Conservation (phyloP, 768 basidiomycete genomes). For the Boletus sp. region DNA sequence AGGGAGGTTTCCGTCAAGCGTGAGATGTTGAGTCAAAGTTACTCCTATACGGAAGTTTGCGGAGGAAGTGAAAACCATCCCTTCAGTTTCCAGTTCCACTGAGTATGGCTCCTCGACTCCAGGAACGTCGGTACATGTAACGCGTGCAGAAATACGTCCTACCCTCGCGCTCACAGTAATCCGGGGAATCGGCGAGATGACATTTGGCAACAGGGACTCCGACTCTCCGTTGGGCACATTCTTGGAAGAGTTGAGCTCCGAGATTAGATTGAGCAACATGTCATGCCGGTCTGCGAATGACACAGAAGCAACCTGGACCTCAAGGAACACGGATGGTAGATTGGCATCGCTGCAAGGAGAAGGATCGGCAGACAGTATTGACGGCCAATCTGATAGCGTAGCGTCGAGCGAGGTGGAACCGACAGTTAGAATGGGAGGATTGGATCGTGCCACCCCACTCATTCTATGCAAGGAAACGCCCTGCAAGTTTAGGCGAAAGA, state of each 20-base stretch:
- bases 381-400: slow-evolving; percentile 60
- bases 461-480: slow-evolving; percentile 46
- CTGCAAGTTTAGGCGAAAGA: slow-evolving; percentile 43
- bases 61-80: slow-evolving; percentile 42
- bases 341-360: slow-evolving; percentile 49
- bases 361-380: slow-evolving; percentile 39
- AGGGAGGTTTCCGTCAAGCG: slow-evolving; percentile 38
- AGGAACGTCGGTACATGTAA: slow-evolving; percentile 45
- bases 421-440: slow-evolving; percentile 31
- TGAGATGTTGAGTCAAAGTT: slow-evolving; percentile 13
- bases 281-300: slow-evolving; percentile 56
- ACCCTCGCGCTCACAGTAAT: slow-evolving; percentile 47
- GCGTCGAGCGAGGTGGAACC: slow-evolving; percentile 31
- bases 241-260: slow-evolving; percentile 19
- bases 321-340: slow-evolving; percentile 52
- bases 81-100: slow-evolving; percentile 57
- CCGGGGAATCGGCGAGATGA: slow-evolving; percentile 46
- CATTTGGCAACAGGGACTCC: slow-evolving; percentile 27
- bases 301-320: slow-evolving; percentile 42
- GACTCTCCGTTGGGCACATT: slow-evolving; percentile 3
- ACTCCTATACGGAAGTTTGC: slow-evolving; percentile 41
- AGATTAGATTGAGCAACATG: slow-evolving; percentile 41
- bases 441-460: slow-evolving; percentile 31
- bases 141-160: slow-evolving; percentile 48
- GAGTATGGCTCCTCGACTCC: slow-evolving; percentile 45